A percentile compares a stretch with the other conserved stretches of the same genome.
These are phyloP conservation scores for Ramalina peruviana DNA, from an alignment of 495 filamentous ascomycete genomes.

Conservation along the genomic window DNA sequence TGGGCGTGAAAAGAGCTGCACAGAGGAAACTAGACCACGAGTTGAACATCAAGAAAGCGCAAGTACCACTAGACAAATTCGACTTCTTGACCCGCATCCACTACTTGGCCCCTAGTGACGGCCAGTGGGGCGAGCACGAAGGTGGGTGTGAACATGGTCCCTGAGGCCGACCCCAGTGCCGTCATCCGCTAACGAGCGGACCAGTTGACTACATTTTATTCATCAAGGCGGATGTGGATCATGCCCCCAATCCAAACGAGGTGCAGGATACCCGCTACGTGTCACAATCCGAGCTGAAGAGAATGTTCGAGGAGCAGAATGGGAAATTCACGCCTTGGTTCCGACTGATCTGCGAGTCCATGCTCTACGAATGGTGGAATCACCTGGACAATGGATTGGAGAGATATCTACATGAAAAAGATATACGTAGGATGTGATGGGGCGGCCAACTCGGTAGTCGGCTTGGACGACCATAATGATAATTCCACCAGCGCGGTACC, in stretches of 20 bases:
- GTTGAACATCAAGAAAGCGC: conserved; percentile 75
- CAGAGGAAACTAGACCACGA: conserved; percentile 89
- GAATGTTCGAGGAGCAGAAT: conserved; percentile 65
- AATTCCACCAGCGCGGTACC: too few relatives aligned
- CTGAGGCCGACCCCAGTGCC: not conserved
- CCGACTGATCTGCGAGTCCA: conserved; percentile 93
- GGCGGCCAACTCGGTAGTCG: not conserved
- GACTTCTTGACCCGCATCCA: conserved; percentile 93
- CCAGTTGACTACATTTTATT: conserved; percentile 98
- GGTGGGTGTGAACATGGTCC: conserved; percentile 40
- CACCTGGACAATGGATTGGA: conserved; percentile 69
- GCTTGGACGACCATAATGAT: not conserved
- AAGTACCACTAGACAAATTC: conserved; percentile 88
- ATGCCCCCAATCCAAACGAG: conserved; percentile 74
- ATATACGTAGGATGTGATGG: conserved; percentile 76
- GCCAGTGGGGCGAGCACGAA: conserved; percentile 98
- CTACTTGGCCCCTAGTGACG: conserved; percentile 93
- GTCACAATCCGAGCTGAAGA: conserved; percentile 64
- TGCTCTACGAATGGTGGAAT: conserved; percentile 98
- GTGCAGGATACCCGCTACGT: conserved; percentile 74
- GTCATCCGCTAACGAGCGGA: conserved; percentile 6
- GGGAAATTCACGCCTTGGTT: conserved; percentile 97
- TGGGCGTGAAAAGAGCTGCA: conserved; percentile 79
- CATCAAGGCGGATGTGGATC: conserved; percentile 83
- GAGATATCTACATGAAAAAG: conserved; percentile 70